Evolutionary conservation across 352 stramenopile genomes (phyloP), one percentile per base, ranked within the genome.

Genomic region (Globisporangium lucens): DNA sequence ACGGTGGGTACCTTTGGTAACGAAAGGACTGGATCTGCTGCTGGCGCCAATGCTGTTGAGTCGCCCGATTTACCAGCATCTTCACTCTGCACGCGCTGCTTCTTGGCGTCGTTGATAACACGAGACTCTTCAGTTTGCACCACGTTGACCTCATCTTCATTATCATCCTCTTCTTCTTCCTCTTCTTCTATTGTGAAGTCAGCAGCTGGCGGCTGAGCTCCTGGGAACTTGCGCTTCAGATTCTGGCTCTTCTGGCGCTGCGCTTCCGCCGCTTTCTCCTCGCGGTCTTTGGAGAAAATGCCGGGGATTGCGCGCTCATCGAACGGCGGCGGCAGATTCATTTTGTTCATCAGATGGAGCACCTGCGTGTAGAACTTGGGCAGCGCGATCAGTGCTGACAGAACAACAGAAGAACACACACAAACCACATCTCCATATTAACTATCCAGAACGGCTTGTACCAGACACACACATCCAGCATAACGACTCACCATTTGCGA

Each of bases 291-390:
- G 0, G 83, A 81, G 68, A 94, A 95, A 27, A 70, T 62, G 10
- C 87, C 87, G 30, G 75, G 84, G 66, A 95, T 94, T 29, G 83
- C 75, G 41, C 86, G 55, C 27, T 78, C 70, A 7, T 92, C 83
- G 30, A 97, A 97, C 24, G 89, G 89, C 33, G 77, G 73, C 52
- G 89, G 89, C 20, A 97, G 60, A 63, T 97, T 94, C 89, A 96
- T 97, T 67, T 97, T 97, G 74, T 97, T 97, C 89, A 97, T 97
- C 27, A 97, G 72, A 71, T 97, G 89, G 43, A 96, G 84, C 56
- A 95, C 89, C 79, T 97, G 89, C 13, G 83, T 95, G 75, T 97
- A 97, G 64, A 97, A 89, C 57, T 89, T 85, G 6, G 89, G 89
- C 15, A 97, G 70, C 10, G 87, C 89, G 29, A 97, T 90, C 33